Evolutionary conservation across 2,329 filamentous ascomycete species (phyloP).

Genomic region (Fonsecaea pedrosoi): DNA sequence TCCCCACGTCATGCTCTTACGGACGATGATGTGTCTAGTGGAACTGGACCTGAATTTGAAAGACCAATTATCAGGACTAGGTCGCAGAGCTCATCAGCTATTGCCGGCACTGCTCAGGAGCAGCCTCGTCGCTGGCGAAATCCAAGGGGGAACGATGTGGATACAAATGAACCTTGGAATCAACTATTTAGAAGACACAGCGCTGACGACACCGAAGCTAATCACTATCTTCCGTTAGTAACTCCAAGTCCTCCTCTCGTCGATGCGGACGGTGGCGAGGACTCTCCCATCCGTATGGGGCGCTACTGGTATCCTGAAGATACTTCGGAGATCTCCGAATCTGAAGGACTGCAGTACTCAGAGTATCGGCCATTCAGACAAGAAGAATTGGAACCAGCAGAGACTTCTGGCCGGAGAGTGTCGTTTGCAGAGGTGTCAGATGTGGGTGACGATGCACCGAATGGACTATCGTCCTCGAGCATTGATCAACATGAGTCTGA

Average conservation of each 20-base stretch:
- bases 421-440: constrained; percentile 8
- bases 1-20: constrained; percentile 36
- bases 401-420: constrained; percentile 2
- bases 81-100: constrained; percentile 29
- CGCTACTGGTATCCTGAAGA: neutral
- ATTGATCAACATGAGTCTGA: constrained; percentile 9
- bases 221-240: neutral
- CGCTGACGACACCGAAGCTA: neutral
- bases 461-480: neutral
- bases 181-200: constrained; percentile 24
- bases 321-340: neutral
- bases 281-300: neutral
- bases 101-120: constrained; percentile 7
- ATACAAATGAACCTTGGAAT: constrained; percentile 16
- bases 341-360: neutral
- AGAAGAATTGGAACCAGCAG: neutral
- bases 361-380: neutral
- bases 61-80: constrained; percentile 27
- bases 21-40: constrained; percentile 47
- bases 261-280: constrained; percentile 1
- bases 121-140: constrained; percentile 1
- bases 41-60: constrained; percentile 16
- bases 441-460: neutral
- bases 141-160: constrained; percentile 18
- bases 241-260: constrained; percentile 4